phyloP scores from a whole-genome alignment of 2,329 filamentous ascomycete species.

The Aureobasidium sp. region DNA sequence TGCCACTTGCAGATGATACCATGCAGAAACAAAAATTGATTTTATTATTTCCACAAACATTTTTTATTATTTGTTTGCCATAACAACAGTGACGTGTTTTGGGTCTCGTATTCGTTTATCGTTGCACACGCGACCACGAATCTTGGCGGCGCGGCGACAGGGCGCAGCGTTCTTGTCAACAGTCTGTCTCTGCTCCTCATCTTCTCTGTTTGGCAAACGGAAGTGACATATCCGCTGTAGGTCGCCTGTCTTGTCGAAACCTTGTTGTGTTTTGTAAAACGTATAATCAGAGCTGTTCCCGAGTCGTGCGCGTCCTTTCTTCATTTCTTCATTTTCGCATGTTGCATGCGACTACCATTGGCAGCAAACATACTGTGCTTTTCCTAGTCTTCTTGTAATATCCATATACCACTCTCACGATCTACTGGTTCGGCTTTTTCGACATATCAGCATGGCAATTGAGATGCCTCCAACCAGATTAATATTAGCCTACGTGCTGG shows the following conservation, averaged over 20 bases:
- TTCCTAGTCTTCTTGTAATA: neutral
- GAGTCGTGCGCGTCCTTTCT: neutral
- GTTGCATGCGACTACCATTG: neutral
- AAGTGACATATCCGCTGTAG: neutral
- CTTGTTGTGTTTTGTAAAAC: neutral
- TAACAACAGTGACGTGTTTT: neutral
- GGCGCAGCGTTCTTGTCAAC: neutral
- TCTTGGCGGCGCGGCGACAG: neutral
- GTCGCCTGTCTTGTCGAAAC: neutral
- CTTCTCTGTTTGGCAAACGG: neutral
- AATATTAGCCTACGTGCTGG: conserved; percentile 58
- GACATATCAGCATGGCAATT: neutral
- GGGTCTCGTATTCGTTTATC: neutral
- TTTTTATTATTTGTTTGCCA: neutral
- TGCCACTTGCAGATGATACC: neutral
- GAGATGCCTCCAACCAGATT: conserved; percentile 27
- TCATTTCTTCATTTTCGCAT: neutral
- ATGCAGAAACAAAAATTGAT: neutral
- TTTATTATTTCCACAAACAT: neutral
- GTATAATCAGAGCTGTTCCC: neutral
- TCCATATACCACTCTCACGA: neutral
- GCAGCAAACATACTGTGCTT: neutral
- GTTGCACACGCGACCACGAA: neutral
- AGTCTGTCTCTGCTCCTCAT: neutral
- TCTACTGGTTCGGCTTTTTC: neutral